These are phyloP conservation scores for Mortierella sp. DNA, from an alignment of 371 early-diverging fungal species.

Conservation along the genomic window DNA sequence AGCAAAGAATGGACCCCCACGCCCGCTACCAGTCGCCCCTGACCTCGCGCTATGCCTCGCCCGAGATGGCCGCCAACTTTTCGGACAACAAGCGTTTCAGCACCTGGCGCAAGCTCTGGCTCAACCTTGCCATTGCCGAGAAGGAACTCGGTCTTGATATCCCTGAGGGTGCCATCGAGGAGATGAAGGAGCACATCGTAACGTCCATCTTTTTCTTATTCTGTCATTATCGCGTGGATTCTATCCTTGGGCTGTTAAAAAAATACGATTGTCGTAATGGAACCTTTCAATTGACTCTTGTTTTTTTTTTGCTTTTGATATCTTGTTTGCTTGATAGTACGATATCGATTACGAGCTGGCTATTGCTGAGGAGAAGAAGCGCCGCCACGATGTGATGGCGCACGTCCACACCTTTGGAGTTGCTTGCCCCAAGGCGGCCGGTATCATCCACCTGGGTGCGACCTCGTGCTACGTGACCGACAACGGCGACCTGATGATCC, in stretches of 20 bases:
- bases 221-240: no score
- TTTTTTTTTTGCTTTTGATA: background rate
- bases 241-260: no score
- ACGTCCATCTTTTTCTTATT: background rate
- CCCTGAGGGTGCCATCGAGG: conserved; percentile 86
- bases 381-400: conserved; percentile 99
- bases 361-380: conserved; percentile 92
- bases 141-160: conserved; percentile 94
- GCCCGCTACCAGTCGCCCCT: conserved; percentile 92
- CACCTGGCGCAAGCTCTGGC: conserved; percentile 97
- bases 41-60: conserved; percentile 96
- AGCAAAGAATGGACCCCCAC: conserved; percentile 62
- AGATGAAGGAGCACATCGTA: conserved; percentile 91
- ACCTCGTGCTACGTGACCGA: conserved; percentile 98
- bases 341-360: conserved; percentile 94
- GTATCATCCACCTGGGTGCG: conserved; percentile 97
- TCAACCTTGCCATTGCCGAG: conserved; percentile 94
- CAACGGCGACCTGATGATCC: conserved; percentile 95
- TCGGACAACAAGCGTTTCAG: conserved; percentile 94
- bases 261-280: no score
- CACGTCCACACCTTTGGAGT: conserved; percentile 97
- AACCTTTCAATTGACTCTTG: background rate
- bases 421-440: conserved; percentile 91
- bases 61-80: conserved; percentile 97
- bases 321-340: conserved; percentile 37